Conservation (phyloP, 208 protist species). For the Leishmania arabica region DNA sequence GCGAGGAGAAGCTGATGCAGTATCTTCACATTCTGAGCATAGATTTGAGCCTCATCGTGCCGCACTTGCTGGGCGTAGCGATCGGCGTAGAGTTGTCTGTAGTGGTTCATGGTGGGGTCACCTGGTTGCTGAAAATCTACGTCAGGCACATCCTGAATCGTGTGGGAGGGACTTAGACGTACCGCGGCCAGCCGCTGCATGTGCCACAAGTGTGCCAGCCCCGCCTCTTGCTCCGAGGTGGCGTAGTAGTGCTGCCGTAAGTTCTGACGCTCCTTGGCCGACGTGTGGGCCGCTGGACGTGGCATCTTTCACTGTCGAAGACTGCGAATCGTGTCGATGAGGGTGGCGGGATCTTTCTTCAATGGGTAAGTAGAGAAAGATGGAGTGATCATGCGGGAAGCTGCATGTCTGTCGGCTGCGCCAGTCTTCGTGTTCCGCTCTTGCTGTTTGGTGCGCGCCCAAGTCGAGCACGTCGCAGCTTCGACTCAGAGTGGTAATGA, state of each 20-base stretch:
- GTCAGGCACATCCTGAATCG: conserved; percentile 48
- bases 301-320: conserved; percentile 17
- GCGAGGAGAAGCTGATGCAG: conserved; percentile 41
- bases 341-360: not conserved
- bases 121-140: conserved; percentile 54
- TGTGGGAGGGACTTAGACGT: conserved; percentile 39
- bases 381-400: not conserved
- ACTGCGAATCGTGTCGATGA: not conserved
- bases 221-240: conserved; percentile 45
- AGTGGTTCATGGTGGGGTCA: conserved; percentile 21
- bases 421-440: not conserved
- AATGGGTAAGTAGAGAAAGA: not conserved
- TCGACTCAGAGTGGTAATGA: not conserved
- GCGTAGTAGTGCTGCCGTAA: conserved; percentile 45
- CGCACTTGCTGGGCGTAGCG: conserved; percentile 43
- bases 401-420: not conserved
- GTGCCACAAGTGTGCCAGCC: conserved; percentile 70
- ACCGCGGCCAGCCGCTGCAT: conserved; percentile 53
- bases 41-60: conserved; percentile 42
- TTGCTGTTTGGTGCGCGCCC: not conserved
- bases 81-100: conserved; percentile 29
- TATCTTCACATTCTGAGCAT: conserved; percentile 37
- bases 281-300: conserved; percentile 14
- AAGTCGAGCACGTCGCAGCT: not conserved
- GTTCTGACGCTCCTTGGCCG: conserved; percentile 42